Base-by-base conservation (phyloP, 768 basidiomycete genomes). In the Gloeostereum incarnatum region DNA sequence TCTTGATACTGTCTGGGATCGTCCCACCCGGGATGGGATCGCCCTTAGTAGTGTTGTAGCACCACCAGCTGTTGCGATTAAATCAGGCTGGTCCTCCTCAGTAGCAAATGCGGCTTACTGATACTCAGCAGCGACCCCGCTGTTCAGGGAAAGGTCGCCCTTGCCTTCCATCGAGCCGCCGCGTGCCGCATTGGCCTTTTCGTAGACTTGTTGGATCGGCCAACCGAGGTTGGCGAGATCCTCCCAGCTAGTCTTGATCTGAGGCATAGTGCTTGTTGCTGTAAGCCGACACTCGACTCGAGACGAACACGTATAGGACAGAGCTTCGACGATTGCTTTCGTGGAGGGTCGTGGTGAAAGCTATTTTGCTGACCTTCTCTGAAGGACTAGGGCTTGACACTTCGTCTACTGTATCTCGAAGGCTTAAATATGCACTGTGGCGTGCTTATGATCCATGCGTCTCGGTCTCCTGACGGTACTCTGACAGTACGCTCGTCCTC, bases 171-270 rank as follows among this genome's bases (percentile, higher is more conserved):
- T 35, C 13, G 33, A 14, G 13, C 33, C 33, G 33, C 33, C 33
- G 5, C 33, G 33, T 10, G 3, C 4, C n/a, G 33, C 3, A 20
- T 35, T 35, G 33, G 19, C n/a, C 19, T n/a, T 3, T 13, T 35
- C 33, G 19, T 35, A 35, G 33, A 35, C 33, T 20, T 35, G 33
- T 35, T 35, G 33, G n/a, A 14, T 35, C n/a, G 3, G 19, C 33
- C 33, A 35, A 13, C 33, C 33, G 33, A 35, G 33, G 10, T 35
- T 35, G 13, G 33, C n/a, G n/a, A 35, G 10, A 20, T 35, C 33
- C 33, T 35, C 4, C 33, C 33, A 35, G 20, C n/a, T 35, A 16
- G 33, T 35, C 33, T 4, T 3, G n/a, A 20, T 13, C 19, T 20
- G n/a, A 35, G 33, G 19, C 33, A 35, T 35, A n/a, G 33, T 35